These are phyloP conservation scores for Handroanthus guayacan DNA, from an alignment of 257 asterid genomes.

Conservation along the genomic window DNA sequence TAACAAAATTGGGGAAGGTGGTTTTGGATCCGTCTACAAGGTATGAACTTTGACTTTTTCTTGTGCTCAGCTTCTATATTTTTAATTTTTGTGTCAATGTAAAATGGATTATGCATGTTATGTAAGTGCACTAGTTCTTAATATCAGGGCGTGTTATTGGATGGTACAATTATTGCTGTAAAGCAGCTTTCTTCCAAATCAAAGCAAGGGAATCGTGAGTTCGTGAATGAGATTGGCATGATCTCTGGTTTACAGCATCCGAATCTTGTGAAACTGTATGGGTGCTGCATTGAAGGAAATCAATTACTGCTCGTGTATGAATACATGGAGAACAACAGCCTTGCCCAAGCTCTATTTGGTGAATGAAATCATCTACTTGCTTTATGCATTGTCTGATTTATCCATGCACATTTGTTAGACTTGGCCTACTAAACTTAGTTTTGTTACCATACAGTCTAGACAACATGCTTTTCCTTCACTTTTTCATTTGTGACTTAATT, in stretches of 20 bases:
- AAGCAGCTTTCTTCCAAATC: constrained; percentile 70
- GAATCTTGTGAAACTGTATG: constrained; percentile 66
- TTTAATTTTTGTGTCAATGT: neutral
- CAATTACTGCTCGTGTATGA: constrained; percentile 71
- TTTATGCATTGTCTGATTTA: neutral
- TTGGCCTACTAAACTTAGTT: too few species aligned
- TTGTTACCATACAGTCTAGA: too few species aligned
- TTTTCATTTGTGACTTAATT: too few species aligned
- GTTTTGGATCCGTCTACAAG: constrained; percentile 75
- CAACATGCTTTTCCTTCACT: too few species aligned
- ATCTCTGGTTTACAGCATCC: constrained; percentile 71
- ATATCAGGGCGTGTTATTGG: constrained; percentile 60
- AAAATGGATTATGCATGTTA: neutral
- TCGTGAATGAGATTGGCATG: constrained; percentile 70
- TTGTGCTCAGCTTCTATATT: neutral
- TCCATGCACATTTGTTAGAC: too few species aligned
- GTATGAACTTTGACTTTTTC: constrained; percentile 35
- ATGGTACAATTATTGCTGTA: constrained; percentile 67
- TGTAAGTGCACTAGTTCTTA: neutral
- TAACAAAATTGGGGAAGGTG: constrained; percentile 77
- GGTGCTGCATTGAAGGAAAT: constrained; percentile 73
- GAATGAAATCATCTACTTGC: neutral
- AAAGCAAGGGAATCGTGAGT: constrained; percentile 72
- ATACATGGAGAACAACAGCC: constrained; percentile 72
- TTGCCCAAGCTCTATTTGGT: constrained; percentile 69